Conservation (phyloP, 306 rosid species). For the Cyclanthera cordifolia region DNA sequence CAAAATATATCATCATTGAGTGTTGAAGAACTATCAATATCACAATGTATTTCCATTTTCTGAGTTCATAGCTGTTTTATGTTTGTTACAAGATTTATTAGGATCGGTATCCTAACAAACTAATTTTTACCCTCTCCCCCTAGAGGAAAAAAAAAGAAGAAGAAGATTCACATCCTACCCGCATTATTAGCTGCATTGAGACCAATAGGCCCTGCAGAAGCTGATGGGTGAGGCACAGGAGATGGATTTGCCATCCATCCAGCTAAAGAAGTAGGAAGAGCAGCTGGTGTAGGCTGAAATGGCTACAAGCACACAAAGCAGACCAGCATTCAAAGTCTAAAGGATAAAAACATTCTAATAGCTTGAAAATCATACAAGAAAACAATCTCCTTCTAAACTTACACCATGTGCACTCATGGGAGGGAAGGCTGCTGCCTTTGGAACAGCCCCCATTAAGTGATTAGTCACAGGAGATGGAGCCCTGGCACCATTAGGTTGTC, state of each 20-base stretch:
- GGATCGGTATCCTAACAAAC: not conserved
- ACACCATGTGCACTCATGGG: conserved; percentile 93
- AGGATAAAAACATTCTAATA: not conserved
- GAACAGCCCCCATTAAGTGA: conserved; percentile 85
- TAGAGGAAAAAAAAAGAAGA: not conserved
- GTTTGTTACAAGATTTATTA: too few species aligned
- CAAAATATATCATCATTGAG: too few species aligned
- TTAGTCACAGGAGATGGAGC: conserved; percentile 98
- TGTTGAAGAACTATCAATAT: too few species aligned
- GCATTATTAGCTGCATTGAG: conserved; percentile 58
- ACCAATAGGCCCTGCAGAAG: conserved; percentile 87
- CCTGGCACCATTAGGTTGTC: conserved; percentile 96
- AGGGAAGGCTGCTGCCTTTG: conserved; percentile 86
- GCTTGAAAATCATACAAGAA: not conserved
- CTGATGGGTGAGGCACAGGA: conserved; percentile 83
- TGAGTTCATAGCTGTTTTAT: too few species aligned
- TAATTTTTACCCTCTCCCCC: not conserved
- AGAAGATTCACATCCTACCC: conserved; percentile 32
- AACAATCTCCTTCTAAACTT: conserved; percentile 29
- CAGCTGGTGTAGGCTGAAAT: conserved; percentile 79
- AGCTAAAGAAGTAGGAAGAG: conserved; percentile 83
- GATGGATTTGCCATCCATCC: conserved; percentile 98
- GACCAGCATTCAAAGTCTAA: conserved; percentile 22
- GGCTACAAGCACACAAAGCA: conserved; percentile 44
- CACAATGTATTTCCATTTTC: too few species aligned